phyloP scores from a whole-genome alignment of 139 green algal genomes.

The Diplosphaera chodatii region DNA sequence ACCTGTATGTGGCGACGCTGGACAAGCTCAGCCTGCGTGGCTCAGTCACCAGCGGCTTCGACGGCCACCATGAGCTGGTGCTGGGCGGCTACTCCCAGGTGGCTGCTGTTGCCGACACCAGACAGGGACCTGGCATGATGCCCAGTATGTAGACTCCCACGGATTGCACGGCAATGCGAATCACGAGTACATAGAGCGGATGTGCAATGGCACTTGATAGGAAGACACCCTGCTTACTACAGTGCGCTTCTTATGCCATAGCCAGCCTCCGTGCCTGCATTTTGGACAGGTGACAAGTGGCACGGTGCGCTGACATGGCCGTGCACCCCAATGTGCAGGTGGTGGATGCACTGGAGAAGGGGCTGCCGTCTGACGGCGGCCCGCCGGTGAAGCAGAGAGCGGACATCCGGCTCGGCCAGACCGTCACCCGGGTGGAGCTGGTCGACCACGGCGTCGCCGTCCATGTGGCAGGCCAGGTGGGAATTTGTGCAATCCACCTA shows the following conservation, averaged over 20 bases:
- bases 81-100: constrained; percentile 17
- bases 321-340: constrained; percentile 4
- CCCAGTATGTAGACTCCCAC: too few relatives aligned
- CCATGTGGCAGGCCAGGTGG: neutral
- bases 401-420: constrained; percentile 2
- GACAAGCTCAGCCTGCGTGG: constrained; percentile 17
- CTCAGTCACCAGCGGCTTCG: constrained; percentile 11
- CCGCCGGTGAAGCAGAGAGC: neutral
- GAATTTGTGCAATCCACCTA: too few relatives aligned
- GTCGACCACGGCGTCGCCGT: constrained; percentile 11
- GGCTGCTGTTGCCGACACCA: too few relatives aligned
- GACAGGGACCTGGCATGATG: too few relatives aligned
- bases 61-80: constrained; percentile 25
- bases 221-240: too few relatives aligned
- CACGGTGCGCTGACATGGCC: too few relatives aligned
- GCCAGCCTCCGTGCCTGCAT: too few relatives aligned
- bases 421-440: constrained; percentile 9
- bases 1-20: constrained; percentile 17
- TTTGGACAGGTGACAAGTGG: too few relatives aligned
- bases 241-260: too few relatives aligned
- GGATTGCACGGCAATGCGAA: too few relatives aligned
- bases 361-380: neutral
- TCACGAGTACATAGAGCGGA: too few relatives aligned
- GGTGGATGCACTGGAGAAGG: constrained; percentile 8
- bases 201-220: too few relatives aligned